A percentile compares a stretch with the other conserved stretches of the same genome.
These are phyloP conservation scores for Porphyrellus cyaneotinctus DNA, from an alignment of 768 basidiomycete species.

Conservation along the genomic window DNA sequence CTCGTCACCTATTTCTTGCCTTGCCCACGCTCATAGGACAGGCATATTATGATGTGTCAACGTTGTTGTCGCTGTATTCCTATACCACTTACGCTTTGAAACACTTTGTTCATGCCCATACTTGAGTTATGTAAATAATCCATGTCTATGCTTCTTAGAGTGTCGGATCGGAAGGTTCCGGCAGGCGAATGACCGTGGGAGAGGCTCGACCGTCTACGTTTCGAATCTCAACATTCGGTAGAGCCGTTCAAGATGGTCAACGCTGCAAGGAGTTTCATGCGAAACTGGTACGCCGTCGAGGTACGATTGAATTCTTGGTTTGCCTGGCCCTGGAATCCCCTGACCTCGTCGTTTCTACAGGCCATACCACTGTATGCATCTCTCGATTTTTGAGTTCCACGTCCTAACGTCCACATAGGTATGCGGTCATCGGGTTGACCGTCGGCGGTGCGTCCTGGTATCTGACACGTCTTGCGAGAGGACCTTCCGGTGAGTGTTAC, in stretches of 20 bases:
- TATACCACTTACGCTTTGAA: constrained; percentile 17
- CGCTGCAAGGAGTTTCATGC: constrained; percentile 30
- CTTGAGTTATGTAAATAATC: too few species aligned
- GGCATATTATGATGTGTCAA: constrained; percentile 23
- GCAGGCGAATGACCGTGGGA: constrained; percentile 16
- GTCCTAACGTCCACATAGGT: constrained; percentile 32
- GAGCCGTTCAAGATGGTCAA: constrained; percentile 23
- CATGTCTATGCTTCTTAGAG: constrained; percentile 8
- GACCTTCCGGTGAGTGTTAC: constrained; percentile 44
- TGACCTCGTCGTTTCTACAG: constrained; percentile 23
- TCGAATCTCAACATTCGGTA: background rate
- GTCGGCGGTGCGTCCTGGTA: constrained; percentile 65
- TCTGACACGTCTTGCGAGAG: constrained; percentile 55
- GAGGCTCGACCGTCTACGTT: background rate
- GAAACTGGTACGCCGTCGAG: constrained; percentile 46
- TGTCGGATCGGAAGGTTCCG: constrained; percentile 14
- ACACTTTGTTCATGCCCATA: constrained; percentile 27
- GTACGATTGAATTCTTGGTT: constrained; percentile 19
- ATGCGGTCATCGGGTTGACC: constrained; percentile 47
- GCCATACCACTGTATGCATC: constrained; percentile 46
- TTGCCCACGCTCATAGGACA: constrained; percentile 2
- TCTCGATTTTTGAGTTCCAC: constrained; percentile 3
- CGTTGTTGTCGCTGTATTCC: constrained; percentile 30
- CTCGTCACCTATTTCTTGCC: constrained; percentile 21
- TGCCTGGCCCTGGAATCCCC: background rate